Conservation (phyloP, 2,329 filamentous ascomycete species). For the Claviceps lovelessii region DNA sequence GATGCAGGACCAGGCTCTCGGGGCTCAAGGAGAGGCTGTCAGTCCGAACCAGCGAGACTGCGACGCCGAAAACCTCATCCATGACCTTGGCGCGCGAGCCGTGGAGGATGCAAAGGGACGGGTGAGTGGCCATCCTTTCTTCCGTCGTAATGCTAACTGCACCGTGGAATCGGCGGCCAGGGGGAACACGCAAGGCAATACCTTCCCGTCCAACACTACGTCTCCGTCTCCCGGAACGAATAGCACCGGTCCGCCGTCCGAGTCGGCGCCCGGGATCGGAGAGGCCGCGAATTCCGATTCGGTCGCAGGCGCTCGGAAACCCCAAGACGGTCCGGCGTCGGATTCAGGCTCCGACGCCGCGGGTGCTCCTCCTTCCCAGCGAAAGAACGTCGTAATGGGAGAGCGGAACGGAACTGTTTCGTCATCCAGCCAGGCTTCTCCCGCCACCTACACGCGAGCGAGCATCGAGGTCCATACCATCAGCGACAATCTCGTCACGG, state of each 20-base stretch:
- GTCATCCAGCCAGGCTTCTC: background rate
- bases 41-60: background rate
- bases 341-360: background rate
- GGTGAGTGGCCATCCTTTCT: slow-evolving; percentile 13
- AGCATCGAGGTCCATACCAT: background rate
- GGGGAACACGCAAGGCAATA: background rate
- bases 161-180: slow-evolving; percentile 9
- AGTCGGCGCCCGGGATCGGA: too few relatives aligned
- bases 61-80: slow-evolving; percentile 8
- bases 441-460: background rate
- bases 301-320: too few relatives aligned
- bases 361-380: background rate
- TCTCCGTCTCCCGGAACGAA: too few relatives aligned
- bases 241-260: too few relatives aligned
- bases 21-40: too few relatives aligned
- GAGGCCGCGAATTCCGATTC: too few relatives aligned
- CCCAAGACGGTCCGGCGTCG: background rate
- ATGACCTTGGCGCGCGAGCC: slow-evolving; percentile 6
- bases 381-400: background rate
- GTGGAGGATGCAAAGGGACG: slow-evolving; percentile 5
- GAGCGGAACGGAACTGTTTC: too few relatives aligned
- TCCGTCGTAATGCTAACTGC: slow-evolving; percentile 15
- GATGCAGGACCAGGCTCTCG: slow-evolving; percentile 5
- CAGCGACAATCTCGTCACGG: slow-evolving; percentile 10
- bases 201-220: too few relatives aligned